Conservation (phyloP, 2,329 filamentous ascomycete genomes). For the Colletotrichum sp. region DNA sequence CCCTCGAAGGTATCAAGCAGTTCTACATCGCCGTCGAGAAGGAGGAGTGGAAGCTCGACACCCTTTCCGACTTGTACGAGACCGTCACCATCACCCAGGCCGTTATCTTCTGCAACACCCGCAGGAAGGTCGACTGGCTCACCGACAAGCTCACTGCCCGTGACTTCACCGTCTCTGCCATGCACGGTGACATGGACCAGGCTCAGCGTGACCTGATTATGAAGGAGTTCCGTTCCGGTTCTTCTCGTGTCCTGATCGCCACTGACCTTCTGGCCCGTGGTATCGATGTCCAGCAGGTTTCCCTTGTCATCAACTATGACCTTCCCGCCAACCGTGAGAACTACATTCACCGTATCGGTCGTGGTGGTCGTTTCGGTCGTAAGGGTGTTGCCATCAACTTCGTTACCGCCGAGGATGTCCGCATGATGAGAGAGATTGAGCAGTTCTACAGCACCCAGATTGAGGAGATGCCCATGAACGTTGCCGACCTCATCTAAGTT, state of each 20-base stretch:
- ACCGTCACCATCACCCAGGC: slow-evolving; percentile 99
- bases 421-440: slow-evolving; percentile 99
- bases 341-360: slow-evolving; percentile 99
- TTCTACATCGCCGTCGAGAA: slow-evolving; percentile 99
- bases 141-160: slow-evolving; percentile 98
- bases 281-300: slow-evolving; percentile 99
- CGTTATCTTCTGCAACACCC: slow-evolving; percentile 99
- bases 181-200: slow-evolving; percentile 99
- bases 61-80: slow-evolving; percentile 98
- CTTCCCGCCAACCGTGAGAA: slow-evolving; percentile 98
- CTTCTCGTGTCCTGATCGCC: slow-evolving; percentile 97
- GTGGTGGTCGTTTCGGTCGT: slow-evolving; percentile 98
- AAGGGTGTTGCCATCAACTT: slow-evolving; percentile 99
- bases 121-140: slow-evolving; percentile 99
- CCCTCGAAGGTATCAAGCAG: slow-evolving; percentile 99
- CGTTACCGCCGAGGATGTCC: slow-evolving; percentile 97
- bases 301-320: slow-evolving; percentile 99
- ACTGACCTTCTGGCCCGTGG: slow-evolving; percentile 98
- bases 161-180: slow-evolving; percentile 99
- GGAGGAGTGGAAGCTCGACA: slow-evolving; percentile 99
- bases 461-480: slow-evolving; percentile 99
- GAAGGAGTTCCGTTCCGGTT: slow-evolving; percentile 99
- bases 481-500: slow-evolving; percentile 74
- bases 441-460: slow-evolving; percentile 99
- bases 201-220: slow-evolving; percentile 98